Evolutionary conservation across 73 alveolate species (phyloP), one percentile per base, ranked within the genome.

Genomic region (Tetrahymena malaccensis): DNA sequence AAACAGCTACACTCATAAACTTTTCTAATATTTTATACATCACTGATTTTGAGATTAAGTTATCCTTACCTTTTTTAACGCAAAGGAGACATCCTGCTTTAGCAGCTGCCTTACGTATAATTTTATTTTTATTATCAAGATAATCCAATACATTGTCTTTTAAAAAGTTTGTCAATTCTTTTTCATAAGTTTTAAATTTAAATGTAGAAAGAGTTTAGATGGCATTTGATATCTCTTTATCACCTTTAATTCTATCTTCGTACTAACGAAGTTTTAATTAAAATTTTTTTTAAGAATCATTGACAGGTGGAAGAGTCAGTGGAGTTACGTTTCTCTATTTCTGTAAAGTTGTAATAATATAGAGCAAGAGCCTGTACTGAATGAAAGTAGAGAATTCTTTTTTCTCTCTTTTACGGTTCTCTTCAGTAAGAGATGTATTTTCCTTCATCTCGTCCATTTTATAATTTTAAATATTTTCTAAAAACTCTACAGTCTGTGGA

Each of bases 1-100:
- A 95, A 25, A 98, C 97, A 16, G 99, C 99, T 37, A 97, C 98
- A 84, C 95, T 97, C 95, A 98, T 96, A 96, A 98, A 98, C 43
- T 96, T 97, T 85, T 98, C 98, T 22, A 98, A 96, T 35, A 98
- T 97, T 55, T 97, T 97, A 70, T 97, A 94, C 96, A 98, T 95
- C 35, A 95, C 97, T 85, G 93, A 85, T 43, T 95, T 95, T 34
- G 97, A 95, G 4, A 95, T 95, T 33, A 70, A 70, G 43, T 85
- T 85, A 27, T 95, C 55, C 19, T 70, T 70, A 16, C 95, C 89
- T 37, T 95, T 95, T 93, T 95, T 95, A 35, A 85, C 95, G 43
- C 94, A 95, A 22, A 95, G 84, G 6, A 95, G 85, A 50, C 97
- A 95, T 34, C 97, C 97, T 50, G 97, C 97, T 58, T 95, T 95